Percentiles rank a stretch among this genome's conserved stretches.
phyloP scores from a whole-genome alignment of 129 eudicot genomes.

The Artemisia annua region DNA sequence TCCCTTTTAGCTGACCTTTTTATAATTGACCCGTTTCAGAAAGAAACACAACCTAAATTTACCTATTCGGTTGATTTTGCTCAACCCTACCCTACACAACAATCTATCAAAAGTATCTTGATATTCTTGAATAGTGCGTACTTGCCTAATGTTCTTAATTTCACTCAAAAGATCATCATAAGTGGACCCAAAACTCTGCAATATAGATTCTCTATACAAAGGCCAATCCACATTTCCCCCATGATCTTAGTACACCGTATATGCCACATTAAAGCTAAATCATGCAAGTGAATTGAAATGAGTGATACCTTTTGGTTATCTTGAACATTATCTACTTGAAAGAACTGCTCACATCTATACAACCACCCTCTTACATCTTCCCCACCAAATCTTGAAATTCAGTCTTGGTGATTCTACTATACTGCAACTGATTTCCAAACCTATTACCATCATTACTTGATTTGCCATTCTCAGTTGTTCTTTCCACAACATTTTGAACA shows the following conservation, averaged over 20 bases:
- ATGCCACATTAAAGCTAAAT: not conserved
- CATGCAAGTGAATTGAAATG: not conserved
- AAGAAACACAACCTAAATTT: too few relatives aligned
- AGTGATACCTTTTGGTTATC: not conserved
- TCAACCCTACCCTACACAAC: too few relatives aligned
- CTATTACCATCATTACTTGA: too few relatives aligned
- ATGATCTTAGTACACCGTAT: not conserved
- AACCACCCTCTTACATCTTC: not conserved
- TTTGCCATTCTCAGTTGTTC: too few relatives aligned
- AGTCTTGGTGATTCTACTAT: not conserved
- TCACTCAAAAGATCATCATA: not conserved
- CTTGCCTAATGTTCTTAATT: not conserved
- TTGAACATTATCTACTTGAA: not conserved
- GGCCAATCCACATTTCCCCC: not conserved
- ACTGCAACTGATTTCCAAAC: too few relatives aligned
- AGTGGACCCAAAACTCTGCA: not conserved
- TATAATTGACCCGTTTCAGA: too few relatives aligned
- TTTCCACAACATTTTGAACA: too few relatives aligned
- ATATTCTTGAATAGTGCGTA: not conserved
- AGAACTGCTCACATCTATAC: not conserved
- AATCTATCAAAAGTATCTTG: not conserved
- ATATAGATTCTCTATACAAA: not conserved
- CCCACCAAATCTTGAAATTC: not conserved
- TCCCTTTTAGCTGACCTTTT: too few relatives aligned
- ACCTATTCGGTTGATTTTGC: too few relatives aligned